Conservation (phyloP, 768 basidiomycete genomes). For the Panellus pusillus region DNA sequence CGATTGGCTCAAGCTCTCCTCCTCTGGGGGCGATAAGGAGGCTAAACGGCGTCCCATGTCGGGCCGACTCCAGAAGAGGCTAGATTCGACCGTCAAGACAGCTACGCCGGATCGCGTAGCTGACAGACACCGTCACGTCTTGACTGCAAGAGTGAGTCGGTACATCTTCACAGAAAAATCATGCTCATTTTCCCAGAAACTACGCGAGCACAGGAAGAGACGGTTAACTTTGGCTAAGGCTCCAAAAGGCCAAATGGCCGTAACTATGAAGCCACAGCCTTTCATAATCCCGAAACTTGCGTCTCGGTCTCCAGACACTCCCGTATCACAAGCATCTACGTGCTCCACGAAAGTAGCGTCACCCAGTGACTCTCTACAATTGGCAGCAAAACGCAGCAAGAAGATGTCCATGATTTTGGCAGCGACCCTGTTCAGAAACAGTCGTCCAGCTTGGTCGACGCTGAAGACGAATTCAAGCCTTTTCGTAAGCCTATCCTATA, state of each 20-base stretch:
- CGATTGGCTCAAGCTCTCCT: constrained; percentile 13
- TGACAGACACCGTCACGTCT: constrained; percentile 17
- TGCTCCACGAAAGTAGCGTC: constrained; percentile 18
- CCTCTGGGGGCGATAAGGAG: not conserved
- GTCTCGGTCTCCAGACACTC: constrained; percentile 1
- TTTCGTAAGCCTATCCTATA: constrained; percentile 10
- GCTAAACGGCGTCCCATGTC: constrained; percentile 19
- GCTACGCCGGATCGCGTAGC: constrained; percentile 13
- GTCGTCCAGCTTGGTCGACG: constrained; percentile 11
- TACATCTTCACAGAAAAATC: not conserved
- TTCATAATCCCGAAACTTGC: constrained; percentile 2
- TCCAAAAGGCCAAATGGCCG: not conserved
- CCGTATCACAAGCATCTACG: constrained; percentile 8
- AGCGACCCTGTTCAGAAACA: constrained; percentile 18
- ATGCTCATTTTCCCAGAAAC: constrained; percentile 13
- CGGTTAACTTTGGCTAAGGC: constrained; percentile 4
- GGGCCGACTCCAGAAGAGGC: constrained; percentile 14
- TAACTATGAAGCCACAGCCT: not conserved
- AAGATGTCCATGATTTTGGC: constrained; percentile 20
- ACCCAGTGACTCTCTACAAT: not conserved
- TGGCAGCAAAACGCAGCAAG: constrained; percentile 7
- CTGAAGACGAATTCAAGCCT: constrained; percentile 23
- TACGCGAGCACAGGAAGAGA: constrained; percentile 13
- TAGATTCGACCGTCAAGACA: constrained; percentile 6
- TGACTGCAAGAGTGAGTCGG: constrained; percentile 16